Evolutionary conservation across 148 eudicot species (phyloP), one percentile per base, ranked within the genome.

Genomic region (Oxyria digyna): DNA sequence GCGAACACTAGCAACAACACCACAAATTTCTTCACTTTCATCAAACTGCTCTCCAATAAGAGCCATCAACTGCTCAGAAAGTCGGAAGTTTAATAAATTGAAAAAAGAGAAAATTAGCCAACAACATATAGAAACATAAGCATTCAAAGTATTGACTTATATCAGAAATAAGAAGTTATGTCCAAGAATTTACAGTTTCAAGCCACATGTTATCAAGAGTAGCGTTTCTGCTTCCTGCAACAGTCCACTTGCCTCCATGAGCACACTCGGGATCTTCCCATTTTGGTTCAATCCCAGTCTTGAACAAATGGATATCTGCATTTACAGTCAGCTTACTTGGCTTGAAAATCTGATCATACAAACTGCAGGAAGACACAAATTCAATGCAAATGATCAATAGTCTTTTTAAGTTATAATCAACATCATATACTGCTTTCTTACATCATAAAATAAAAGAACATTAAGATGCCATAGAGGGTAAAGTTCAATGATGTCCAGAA

Each of bases 261-360:
- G 99, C 97, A 80, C 97, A 91, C 80, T 94, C 97, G 1, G 93
- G 93, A 81, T 94, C 99, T 83, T 94, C 99, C 99, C 99, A 91
- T 80, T 94, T 94, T 40, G 99, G 97, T 72, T 87, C 99, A 82
- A 94, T 72, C 46, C 96, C 99, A 48, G 87, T 80, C 81, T 79
- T 94, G 78, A 94, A 94, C 78, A 94, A 79, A 77, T 94, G 99
- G 75, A 94, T 84, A 75, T 94, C 99, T 29, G 96, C 96, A 74
- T 87, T 85, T 76, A 68, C 78, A 7, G 79, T 74, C 62, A 85
- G 71, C 79, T 85, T 91, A 87, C 96, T 91, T 35, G 97, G 99
- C 87, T 75, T 87, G 42, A 94, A 86, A 59, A 94, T 81, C 52
- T 88, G 87, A 62, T 91, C 93, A 76, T 94, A 87, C 69, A 94